Conservation (phyloP, 768 basidiomycete genomes). For the Podaxis sp. region DNA sequence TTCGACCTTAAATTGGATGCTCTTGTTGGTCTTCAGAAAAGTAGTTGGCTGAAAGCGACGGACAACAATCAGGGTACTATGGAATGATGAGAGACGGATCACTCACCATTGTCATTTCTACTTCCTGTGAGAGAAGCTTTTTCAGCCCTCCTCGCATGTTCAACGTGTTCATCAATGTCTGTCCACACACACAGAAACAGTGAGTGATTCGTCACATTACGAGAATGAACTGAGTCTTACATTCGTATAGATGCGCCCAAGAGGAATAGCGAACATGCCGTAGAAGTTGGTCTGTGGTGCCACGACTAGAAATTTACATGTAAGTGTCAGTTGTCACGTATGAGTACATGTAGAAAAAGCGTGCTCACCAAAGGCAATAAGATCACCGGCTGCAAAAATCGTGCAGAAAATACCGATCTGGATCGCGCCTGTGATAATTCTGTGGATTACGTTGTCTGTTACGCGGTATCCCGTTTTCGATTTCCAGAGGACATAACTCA, state of each 20-base stretch:
- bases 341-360: background rate
- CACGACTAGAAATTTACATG: constrained; percentile 15
- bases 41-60: background rate
- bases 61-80: background rate
- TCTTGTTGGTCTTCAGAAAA: background rate
- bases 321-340: background rate
- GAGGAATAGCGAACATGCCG: constrained; percentile 29
- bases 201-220: background rate
- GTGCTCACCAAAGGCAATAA: constrained; percentile 30
- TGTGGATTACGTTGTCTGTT: constrained; percentile 48
- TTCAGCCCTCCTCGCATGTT: constrained; percentile 8
- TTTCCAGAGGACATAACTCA: background rate
- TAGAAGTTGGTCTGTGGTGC: constrained; percentile 29
- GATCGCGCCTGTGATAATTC: constrained; percentile 48
- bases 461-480: constrained; percentile 40
- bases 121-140: constrained; percentile 2
- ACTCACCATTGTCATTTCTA: background rate
- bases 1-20: background rate
- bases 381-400: constrained; percentile 45
- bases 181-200: too few relatives aligned
- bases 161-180: constrained; percentile 12
- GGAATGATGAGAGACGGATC: too few relatives aligned
- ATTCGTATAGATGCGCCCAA: constrained; percentile 42
- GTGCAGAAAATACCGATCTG: constrained; percentile 51
- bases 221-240: constrained; percentile 25